A percentile compares a stretch with the other conserved stretches of the same genome.
Conservation (phyloP, 768 basidiomycete genomes). For the Strobilomyces confusus region DNA sequence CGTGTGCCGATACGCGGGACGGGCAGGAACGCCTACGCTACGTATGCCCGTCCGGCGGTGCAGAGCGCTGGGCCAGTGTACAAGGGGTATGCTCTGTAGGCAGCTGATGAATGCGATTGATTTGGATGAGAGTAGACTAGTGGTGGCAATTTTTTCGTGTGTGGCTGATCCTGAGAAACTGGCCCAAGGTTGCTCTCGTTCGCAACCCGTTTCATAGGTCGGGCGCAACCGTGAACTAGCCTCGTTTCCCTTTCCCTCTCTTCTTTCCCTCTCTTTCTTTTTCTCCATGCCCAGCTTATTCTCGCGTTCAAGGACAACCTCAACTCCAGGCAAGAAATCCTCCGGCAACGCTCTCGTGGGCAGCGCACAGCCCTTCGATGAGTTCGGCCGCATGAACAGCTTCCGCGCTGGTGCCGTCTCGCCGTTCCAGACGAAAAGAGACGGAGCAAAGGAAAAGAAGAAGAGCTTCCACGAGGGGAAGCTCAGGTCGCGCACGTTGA, state of each 20-base stretch:
- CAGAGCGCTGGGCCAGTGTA: not conserved
- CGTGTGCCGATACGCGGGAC: not conserved
- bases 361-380: conserved; percentile 41
- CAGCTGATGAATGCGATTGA: not conserved
- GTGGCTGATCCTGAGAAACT: conserved; percentile 30
- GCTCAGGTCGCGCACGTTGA: conserved; percentile 39
- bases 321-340: conserved; percentile 46
- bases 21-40: not conserved
- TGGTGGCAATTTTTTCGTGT: not conserved
- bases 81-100: not conserved
- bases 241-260: not conserved
- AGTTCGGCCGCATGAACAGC: conserved; percentile 61
- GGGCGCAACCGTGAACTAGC: conserved; percentile 5
- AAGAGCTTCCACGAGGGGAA: conserved; percentile 34
- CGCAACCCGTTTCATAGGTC: conserved; percentile 16
- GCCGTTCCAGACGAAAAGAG: conserved; percentile 39
- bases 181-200: not conserved
- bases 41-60: not conserved
- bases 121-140: not conserved
- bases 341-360: conserved; percentile 6
- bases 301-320: conserved; percentile 63
- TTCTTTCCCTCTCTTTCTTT: not conserved
- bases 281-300: conserved; percentile 69
- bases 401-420: conserved; percentile 35
- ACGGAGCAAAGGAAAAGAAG: conserved; percentile 44